These are phyloP conservation scores for Fusarium sp. DNA, from an alignment of 2,329 filamentous ascomycete genomes.

Conservation along the genomic window DNA sequence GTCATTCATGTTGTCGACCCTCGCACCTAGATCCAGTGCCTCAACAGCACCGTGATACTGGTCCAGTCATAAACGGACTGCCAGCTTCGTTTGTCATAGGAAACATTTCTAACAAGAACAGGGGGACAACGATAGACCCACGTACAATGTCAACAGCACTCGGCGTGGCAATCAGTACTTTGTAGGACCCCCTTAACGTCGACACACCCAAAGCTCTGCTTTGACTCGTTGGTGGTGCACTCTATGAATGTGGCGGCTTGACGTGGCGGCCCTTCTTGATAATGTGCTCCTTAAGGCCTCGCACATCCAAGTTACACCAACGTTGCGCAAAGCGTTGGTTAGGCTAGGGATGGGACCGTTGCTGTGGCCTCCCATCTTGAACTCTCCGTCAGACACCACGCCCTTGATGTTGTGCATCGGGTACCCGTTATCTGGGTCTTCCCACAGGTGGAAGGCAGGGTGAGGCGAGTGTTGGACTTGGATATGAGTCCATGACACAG, in stretches of 20 bases:
- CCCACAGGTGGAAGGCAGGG: conserved; percentile 71
- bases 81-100: conserved; percentile 61
- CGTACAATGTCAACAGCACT: conserved; percentile 88
- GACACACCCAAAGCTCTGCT: conserved; percentile 86
- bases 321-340: conserved; percentile 79
- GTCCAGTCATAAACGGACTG: conserved; percentile 71
- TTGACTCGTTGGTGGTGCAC: conserved; percentile 76
- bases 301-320: conserved; percentile 91
- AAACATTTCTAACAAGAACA: not conserved
- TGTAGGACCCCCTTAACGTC: conserved; percentile 93
- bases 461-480: conserved; percentile 88
- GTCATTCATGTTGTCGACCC: conserved; percentile 8
- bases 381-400: conserved; percentile 86
- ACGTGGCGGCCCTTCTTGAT: conserved; percentile 83
- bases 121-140: conserved; percentile 34
- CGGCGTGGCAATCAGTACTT: conserved; percentile 83
- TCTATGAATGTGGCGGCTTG: conserved; percentile 97
- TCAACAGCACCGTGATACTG: conserved; percentile 51
- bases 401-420: conserved; percentile 89
- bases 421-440: conserved; percentile 82
- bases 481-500: conserved; percentile 86
- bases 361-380: conserved; percentile 81
- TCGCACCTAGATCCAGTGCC: conserved; percentile 18
- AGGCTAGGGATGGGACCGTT: conserved; percentile 91
- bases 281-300: conserved; percentile 96